Evolutionary conservation across 2,329 filamentous ascomycete species (phyloP).

Genomic region (Cercospora beticola): DNA sequence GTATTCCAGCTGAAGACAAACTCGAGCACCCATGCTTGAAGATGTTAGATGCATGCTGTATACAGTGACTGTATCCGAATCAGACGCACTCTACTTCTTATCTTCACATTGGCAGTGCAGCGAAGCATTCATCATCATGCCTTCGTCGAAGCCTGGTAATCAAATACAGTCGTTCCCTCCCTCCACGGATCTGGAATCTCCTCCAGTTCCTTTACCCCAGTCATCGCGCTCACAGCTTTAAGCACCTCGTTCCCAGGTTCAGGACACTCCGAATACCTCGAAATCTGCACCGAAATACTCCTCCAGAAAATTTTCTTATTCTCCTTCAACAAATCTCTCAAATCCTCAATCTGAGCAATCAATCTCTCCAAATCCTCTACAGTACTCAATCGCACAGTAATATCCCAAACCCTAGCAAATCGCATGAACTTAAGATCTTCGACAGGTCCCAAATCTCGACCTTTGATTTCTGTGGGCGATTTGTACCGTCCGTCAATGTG

Average conservation of each 20-base stretch:
- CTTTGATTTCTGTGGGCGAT: constrained; percentile 17
- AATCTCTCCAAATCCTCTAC: constrained; percentile 19
- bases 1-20: constrained; percentile 25
- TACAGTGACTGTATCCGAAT: not conserved
- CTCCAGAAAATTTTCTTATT: constrained; percentile 14
- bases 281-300: constrained; percentile 21
- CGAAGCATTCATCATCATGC: not conserved
- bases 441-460: constrained; percentile 18
- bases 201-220: constrained; percentile 11
- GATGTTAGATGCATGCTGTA: not conserved
- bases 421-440: constrained; percentile 12
- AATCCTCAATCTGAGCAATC: constrained; percentile 15
- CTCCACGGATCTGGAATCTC: constrained; percentile 20
- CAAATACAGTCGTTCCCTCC: constrained; percentile 18
- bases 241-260: constrained; percentile 14
- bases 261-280: constrained; percentile 16
- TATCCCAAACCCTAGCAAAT: constrained; percentile 17
- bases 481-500: constrained; percentile 23
- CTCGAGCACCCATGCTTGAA: not conserved
- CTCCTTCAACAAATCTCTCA: constrained; percentile 7
- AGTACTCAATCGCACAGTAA: constrained; percentile 17
- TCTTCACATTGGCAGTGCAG: not conserved
- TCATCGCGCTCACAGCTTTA: constrained; percentile 16
- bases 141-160: constrained; percentile 8
- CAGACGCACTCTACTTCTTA: not conserved